Evolutionary conservation across 805 yeast species (phyloP).

Genomic region (Huiozyma sinensis): DNA sequence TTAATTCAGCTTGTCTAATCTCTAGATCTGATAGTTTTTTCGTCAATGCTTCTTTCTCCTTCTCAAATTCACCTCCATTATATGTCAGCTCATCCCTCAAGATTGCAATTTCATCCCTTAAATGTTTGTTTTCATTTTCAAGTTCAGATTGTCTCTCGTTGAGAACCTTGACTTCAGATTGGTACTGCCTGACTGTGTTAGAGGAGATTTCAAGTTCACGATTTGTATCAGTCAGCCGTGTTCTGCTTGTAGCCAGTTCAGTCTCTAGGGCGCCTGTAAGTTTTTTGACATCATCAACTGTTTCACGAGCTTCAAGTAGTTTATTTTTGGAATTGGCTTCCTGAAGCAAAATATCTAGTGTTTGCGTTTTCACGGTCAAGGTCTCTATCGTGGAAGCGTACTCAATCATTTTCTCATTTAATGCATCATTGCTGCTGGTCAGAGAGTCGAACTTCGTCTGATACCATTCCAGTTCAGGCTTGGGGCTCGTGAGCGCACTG

Average conservation of each 20-base stretch:
- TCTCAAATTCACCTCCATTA: not conserved
- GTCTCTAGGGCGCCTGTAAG: no score
- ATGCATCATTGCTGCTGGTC: constrained; percentile 17
- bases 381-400: constrained; percentile 29
- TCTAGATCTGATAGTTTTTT: no score
- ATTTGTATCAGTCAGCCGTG: no score
- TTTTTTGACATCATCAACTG: no score
- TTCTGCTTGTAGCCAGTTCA: no score
- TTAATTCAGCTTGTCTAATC: no score
- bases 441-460: constrained; percentile 46
- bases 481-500: not conserved
- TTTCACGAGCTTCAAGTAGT: no score
- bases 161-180: not conserved
- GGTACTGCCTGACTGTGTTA: not conserved
- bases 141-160: not conserved
- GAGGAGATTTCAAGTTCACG: not conserved
- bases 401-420: constrained; percentile 34
- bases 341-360: constrained; percentile 23
- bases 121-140: not conserved
- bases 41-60: not conserved
- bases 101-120: not conserved
- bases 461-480: constrained; percentile 33
- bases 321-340: not conserved
- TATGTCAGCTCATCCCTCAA: not conserved
- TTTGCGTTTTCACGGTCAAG: constrained; percentile 30